Conservation (phyloP, 352 stramenopile genomes). For the Globisporangium sylvaticum region DNA sequence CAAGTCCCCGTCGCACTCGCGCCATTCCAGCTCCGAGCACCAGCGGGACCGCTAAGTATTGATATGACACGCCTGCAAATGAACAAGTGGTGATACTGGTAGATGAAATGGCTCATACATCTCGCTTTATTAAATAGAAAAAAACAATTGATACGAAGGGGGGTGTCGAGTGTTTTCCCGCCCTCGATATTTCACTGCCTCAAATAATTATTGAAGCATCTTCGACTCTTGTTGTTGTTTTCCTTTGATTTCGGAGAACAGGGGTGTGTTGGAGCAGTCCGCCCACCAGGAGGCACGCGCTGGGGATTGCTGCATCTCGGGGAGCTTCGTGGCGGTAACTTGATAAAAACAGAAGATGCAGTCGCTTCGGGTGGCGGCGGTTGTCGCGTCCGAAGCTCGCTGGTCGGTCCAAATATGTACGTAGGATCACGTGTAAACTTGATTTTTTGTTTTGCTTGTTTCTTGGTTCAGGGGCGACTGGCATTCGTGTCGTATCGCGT, state of each 20-base stretch:
- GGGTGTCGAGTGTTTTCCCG: background rate
- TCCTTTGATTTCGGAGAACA: slow-evolving; percentile 6
- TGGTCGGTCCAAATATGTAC: slow-evolving; percentile 16
- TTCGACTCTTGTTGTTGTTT: slow-evolving; percentile 15
- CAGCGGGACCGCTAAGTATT: background rate
- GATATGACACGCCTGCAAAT: background rate
- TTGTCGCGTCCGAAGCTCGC: slow-evolving; percentile 1
- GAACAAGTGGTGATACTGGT: background rate
- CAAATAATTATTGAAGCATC: slow-evolving; percentile 22
- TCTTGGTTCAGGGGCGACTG: background rate
- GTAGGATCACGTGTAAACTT: slow-evolving; percentile 8
- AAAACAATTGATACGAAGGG: slow-evolving; percentile 22
- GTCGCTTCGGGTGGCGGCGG: slow-evolving; percentile 2
- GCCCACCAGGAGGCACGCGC: slow-evolving; percentile 1
- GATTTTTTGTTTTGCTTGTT: slow-evolving; percentile 8
- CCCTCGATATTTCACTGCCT: slow-evolving; percentile 12
- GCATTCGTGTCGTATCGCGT: background rate
- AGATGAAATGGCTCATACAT: slow-evolving; percentile 3
- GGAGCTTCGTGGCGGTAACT: slow-evolving; percentile 13
- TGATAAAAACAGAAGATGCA: slow-evolving; percentile 22
- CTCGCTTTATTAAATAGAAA: slow-evolving; percentile 32
- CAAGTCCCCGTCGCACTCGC: slow-evolving; percentile 7
- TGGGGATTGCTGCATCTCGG: background rate
- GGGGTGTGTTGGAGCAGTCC: background rate
- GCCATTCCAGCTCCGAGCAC: slow-evolving; percentile 6